Evolutionary conservation across 1,284 basidiomycete species (phyloP), one percentile per base, ranked within the genome.

Genomic region (Amylostereum chailletii): DNA sequence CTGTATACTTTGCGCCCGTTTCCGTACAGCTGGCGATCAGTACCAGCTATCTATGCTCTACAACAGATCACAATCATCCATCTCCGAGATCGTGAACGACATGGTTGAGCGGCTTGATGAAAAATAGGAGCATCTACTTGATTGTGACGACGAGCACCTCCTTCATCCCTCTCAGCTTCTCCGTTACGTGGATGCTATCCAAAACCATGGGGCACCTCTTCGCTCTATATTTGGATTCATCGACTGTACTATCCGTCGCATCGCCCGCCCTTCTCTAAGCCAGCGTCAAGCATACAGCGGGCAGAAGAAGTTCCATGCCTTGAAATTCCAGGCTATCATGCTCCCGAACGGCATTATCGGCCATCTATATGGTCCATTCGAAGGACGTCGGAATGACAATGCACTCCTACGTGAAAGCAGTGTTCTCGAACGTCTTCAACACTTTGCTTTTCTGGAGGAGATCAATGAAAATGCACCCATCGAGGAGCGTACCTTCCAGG

Each of bases 281-380:
- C 60, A 61, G 47, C 51, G 55, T 4, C 32, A 51, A 31, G 56
- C 48, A 8, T 64, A 63, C 47, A 62, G 55, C 41, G 60, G 62
- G 2, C 55, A 62, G 49, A 63, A 63, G 50, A 56, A 57, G 40
- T 30, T 47, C 29, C 60, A 64, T 47, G 53, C 56, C 1, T 30
- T 60, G 27, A 64, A 64, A 47, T 63, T 46, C 47, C 60, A 63
- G 45, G 60, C 55, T 8, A 10, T 64, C 30, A 55, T 42, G n/a
- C 45, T 58, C 30, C 60, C 60, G 1, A 58, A 63, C 45, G 59
- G 62, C 1, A 41, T 61, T 1, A 48, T 62, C 40, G 61, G 50
- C 1, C 58, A 62, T 48, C 47, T 64, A 0, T 56, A 48, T 47
- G 60, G 62, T 1, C 56, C 60, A 2, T 38, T 58, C 6, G 54